Evolutionary conservation across 2,329 filamentous ascomycete species (phyloP).

Genomic region (Colletotrichum sp.): DNA sequence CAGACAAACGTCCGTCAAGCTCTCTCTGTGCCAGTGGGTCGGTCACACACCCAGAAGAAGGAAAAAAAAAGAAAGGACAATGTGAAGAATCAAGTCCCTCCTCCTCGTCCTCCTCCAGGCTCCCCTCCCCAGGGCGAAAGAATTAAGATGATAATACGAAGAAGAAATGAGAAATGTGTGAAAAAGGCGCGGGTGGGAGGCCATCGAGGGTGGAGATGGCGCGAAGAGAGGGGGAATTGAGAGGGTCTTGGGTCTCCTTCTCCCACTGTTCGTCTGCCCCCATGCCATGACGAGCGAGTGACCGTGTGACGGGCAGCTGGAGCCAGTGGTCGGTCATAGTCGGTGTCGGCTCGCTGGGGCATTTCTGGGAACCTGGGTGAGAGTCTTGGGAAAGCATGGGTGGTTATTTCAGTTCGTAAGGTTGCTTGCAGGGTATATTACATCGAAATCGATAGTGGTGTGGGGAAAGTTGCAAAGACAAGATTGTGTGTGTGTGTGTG

Average conservation of each 20-base stretch:
- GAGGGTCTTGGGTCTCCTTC: constrained; percentile 2
- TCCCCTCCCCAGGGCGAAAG: background rate
- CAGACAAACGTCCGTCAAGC: background rate
- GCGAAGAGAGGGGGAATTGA: background rate
- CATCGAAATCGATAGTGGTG: constrained; percentile 21
- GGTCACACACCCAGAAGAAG: background rate
- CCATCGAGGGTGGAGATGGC: constrained; percentile 16
- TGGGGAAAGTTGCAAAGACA: constrained; percentile 6
- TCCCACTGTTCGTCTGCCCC: background rate
- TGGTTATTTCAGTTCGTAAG: constrained; percentile 13
- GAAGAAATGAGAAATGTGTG: constrained; percentile 16
- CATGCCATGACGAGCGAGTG: constrained; percentile 7
- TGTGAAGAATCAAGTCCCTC: background rate
- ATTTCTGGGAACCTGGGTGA: background rate
- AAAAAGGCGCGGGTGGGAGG: constrained; percentile 8
- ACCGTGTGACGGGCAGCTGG: constrained; percentile 20
- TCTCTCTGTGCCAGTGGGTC: background rate
- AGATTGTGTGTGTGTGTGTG: background rate
- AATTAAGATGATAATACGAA: constrained; percentile 11
- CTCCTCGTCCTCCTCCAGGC: background rate
- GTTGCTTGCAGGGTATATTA: constrained; percentile 16
- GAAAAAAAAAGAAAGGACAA: background rate
- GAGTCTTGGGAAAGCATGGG: background rate
- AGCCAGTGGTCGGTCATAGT: constrained; percentile 11
- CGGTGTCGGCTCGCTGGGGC: constrained; percentile 3